Percentiles rank a stretch among this genome's conserved stretches.
Evolutionary conservation across 305 asterid species (phyloP).

Genomic region (Solanum hybrid): DNA sequence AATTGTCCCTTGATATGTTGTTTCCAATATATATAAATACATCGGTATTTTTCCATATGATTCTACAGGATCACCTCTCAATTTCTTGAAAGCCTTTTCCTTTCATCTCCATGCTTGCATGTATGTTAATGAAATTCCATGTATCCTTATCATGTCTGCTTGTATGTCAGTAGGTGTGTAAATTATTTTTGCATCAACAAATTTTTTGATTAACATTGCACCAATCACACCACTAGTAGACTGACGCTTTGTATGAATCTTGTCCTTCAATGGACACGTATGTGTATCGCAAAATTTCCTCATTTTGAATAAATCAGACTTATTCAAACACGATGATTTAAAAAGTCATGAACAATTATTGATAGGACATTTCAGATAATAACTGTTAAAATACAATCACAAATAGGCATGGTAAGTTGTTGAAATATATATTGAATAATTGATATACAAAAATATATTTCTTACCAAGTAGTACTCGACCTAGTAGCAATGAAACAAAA

Average conservation of each 20-base stretch:
- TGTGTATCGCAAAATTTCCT: background rate
- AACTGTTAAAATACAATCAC: background rate
- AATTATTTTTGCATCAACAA: background rate
- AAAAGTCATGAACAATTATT: background rate
- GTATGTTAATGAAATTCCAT: background rate
- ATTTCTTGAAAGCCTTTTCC: background rate
- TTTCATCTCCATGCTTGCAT: background rate
- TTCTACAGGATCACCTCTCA: background rate
- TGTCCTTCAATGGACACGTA: background rate
- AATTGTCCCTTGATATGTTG: background rate
- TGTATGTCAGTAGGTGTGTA: background rate
- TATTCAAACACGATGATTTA: background rate
- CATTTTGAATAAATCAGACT: background rate
- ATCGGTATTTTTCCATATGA: background rate
- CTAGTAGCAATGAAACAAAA: background rate
- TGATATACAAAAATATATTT: background rate
- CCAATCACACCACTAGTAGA: background rate
- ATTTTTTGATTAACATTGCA: background rate
- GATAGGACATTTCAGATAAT: background rate
- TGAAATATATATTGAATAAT: background rate
- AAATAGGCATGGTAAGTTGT: background rate
- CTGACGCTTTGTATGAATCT: background rate
- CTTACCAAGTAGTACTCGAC: background rate
- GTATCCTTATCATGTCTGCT: background rate
- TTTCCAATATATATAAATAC: background rate